phyloP scores from a whole-genome alignment of 1,284 basidiomycete genomes.

The Phlebopus sp. region DNA sequence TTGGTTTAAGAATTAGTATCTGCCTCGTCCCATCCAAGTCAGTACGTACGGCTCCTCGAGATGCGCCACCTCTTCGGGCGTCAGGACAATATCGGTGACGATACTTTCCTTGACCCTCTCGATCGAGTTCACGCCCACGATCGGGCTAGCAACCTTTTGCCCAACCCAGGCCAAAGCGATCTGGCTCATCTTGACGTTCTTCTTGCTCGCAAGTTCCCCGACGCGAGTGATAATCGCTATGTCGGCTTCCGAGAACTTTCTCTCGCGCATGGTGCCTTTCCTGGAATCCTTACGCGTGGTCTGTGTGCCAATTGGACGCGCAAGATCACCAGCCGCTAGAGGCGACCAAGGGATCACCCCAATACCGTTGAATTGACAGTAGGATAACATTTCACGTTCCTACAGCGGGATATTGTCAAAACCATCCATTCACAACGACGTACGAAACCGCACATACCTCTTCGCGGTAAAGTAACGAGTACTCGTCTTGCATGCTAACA shows the following conservation, averaged over 20 bases:
- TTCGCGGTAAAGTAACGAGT: constrained; percentile 33
- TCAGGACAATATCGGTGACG: constrained; percentile 35
- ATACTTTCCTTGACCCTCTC: constrained; percentile 20
- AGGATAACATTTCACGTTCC: constrained; percentile 22
- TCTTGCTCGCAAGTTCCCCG: constrained; percentile 36
- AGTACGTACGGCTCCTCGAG: constrained; percentile 42
- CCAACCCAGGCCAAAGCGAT: constrained; percentile 37
- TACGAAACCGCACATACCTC: constrained; percentile 25
- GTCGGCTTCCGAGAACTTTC: constrained; percentile 3
- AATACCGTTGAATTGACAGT: constrained; percentile 34
- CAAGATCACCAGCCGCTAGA: constrained; percentile 37
- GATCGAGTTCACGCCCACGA: constrained; percentile 32
- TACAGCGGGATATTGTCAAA: neutral
- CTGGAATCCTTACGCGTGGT: constrained; percentile 15
- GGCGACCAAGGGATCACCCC: constrained; percentile 42
- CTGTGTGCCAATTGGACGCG: constrained; percentile 30
- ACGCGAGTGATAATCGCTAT: constrained; percentile 30
- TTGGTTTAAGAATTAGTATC: neutral
- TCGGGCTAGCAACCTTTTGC: constrained; percentile 36
- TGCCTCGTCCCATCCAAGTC: no score
- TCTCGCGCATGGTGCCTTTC: constrained; percentile 7
- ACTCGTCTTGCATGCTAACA: constrained; percentile 16
- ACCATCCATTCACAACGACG: neutral
- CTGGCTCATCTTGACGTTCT: constrained; percentile 37
- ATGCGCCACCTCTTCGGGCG: constrained; percentile 42